Conservation (phyloP, 164 flowering plant species). For the Cinnamomum chago region DNA sequence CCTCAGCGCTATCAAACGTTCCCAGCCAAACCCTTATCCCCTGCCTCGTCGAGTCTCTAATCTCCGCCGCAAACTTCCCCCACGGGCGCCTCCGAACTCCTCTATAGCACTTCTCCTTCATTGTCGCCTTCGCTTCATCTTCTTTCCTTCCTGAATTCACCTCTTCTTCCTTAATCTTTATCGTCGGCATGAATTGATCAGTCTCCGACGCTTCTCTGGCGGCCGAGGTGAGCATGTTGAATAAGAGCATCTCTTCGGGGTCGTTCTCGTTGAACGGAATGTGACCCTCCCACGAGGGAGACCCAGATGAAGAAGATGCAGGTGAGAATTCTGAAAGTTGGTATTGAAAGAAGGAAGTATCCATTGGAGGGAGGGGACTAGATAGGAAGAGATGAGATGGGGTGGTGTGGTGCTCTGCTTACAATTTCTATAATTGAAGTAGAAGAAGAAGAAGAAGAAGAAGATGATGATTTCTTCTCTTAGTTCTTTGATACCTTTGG, state of each 20-base stretch:
- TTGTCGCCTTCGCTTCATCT: background rate
- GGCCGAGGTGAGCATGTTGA: slow-evolving; percentile 31
- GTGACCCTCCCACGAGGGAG: slow-evolving; percentile 11
- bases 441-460: background rate
- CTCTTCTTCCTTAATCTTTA: slow-evolving; percentile 23
- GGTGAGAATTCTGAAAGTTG: slow-evolving; percentile 21
- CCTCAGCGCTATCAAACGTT: slow-evolving; percentile 74
- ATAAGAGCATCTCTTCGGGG: slow-evolving; percentile 53
- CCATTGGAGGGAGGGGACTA: slow-evolving; percentile 10
- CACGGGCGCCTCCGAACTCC: slow-evolving; percentile 56
- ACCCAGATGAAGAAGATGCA: slow-evolving; percentile 23
- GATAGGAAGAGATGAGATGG: too few relatives aligned
- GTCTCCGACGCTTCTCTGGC: slow-evolving; percentile 7
- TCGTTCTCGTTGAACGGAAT: slow-evolving; percentile 60
- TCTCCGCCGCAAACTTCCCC: slow-evolving; percentile 73
- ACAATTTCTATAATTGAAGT: slow-evolving; percentile 6
- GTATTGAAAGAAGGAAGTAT: slow-evolving; percentile 8
- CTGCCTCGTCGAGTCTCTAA: slow-evolving; percentile 63
- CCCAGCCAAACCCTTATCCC: slow-evolving; percentile 74
- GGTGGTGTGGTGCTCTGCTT: background rate
- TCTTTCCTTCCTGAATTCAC: slow-evolving; percentile 17
- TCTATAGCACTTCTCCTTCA: slow-evolving; percentile 19
- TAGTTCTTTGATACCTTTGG: too few relatives aligned
- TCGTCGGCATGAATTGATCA: background rate
- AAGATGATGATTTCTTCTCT: too few relatives aligned